Evolutionary conservation across 495 filamentous ascomycete genomes (phyloP).

Genomic region (Trypethelium eluteriae): DNA sequence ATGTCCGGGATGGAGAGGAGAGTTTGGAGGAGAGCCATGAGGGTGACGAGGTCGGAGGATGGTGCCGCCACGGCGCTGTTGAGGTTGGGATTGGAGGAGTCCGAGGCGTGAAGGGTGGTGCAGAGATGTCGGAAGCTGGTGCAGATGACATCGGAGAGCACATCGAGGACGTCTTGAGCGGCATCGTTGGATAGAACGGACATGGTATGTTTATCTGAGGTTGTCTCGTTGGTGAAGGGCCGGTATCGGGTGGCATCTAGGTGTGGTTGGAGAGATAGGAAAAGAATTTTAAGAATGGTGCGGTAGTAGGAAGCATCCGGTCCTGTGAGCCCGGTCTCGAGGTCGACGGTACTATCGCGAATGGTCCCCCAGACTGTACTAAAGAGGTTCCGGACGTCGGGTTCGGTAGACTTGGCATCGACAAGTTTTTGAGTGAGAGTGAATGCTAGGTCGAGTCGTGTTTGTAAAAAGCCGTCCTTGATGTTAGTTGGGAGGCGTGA

Average conservation of each 20-base stretch:
- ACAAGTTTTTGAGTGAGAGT: slow-evolving; percentile 69
- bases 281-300: slow-evolving; percentile 73
- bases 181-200: not conserved
- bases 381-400: slow-evolving; percentile 57
- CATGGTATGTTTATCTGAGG: slow-evolving; percentile 15
- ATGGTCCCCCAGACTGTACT: slow-evolving; percentile 60
- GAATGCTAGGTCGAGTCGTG: slow-evolving; percentile 66
- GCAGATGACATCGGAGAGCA: slow-evolving; percentile 68
- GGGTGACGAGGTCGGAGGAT: slow-evolving; percentile 69
- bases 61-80: slow-evolving; percentile 27
- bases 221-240: slow-evolving; percentile 18
- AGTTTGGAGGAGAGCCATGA: slow-evolving; percentile 83
- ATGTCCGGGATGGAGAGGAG: slow-evolving; percentile 65
- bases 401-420: slow-evolving; percentile 49
- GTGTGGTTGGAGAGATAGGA: slow-evolving; percentile 66
- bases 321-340: slow-evolving; percentile 51
- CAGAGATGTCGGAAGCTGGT: slow-evolving; percentile 73
- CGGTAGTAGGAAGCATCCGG: slow-evolving; percentile 69
- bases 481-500: slow-evolving; percentile 60
- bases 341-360: slow-evolving; percentile 53
- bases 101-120: slow-evolving; percentile 56
- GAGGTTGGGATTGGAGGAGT: slow-evolving; percentile 28
- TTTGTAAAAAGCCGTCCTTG: slow-evolving; percentile 62
- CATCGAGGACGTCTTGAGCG: slow-evolving; percentile 49
- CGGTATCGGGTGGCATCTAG: slow-evolving; percentile 19